Evolutionary conservation across 2,329 filamentous ascomycete genomes (phyloP).

Genomic region (Grosmannia penicillata): DNA sequence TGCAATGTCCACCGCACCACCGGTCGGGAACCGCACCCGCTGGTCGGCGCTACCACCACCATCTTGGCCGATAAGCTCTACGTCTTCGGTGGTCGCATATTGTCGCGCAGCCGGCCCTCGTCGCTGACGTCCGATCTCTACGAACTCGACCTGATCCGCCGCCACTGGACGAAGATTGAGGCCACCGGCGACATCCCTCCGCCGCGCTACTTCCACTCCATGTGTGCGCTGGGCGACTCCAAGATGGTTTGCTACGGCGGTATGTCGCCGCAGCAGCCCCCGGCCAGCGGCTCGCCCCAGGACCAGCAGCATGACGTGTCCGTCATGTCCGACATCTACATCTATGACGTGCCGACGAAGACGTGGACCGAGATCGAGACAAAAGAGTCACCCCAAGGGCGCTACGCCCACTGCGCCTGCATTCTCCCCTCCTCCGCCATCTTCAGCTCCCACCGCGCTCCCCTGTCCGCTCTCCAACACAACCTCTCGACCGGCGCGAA

Average conservation of each 20-base stretch:
- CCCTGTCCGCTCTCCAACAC: constrained; percentile 75
- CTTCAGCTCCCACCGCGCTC: constrained; percentile 73
- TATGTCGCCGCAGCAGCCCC: constrained; percentile 67
- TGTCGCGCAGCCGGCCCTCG: constrained; percentile 67
- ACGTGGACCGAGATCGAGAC: constrained; percentile 77
- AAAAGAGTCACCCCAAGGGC: constrained; percentile 72
- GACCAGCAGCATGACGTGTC: constrained; percentile 74
- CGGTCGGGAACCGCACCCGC: constrained; percentile 74
- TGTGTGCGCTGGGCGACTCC: constrained; percentile 83
- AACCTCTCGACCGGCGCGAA: constrained; percentile 76
- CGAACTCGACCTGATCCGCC: constrained; percentile 76
- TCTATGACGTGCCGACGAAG: constrained; percentile 72
- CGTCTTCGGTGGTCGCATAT: constrained; percentile 81
- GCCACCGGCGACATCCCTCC: constrained; percentile 74
- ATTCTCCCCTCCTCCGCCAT: constrained; percentile 77
- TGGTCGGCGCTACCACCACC: constrained; percentile 91
- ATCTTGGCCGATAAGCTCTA: constrained; percentile 92
- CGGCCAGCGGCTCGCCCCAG: constrained; percentile 28
- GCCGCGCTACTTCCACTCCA: constrained; percentile 91
- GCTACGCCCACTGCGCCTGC: constrained; percentile 92
- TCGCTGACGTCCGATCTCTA: constrained; percentile 83
- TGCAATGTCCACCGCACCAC: constrained; percentile 73
- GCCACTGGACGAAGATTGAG: constrained; percentile 88
- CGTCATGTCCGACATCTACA: constrained; percentile 96
- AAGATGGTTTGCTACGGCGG: constrained; percentile 97